Percentiles rank a stretch among this genome's conserved stretches.
phyloP scores from a whole-genome alignment of 495 filamentous ascomycete genomes.

The Pyrenula aspistea region DNA sequence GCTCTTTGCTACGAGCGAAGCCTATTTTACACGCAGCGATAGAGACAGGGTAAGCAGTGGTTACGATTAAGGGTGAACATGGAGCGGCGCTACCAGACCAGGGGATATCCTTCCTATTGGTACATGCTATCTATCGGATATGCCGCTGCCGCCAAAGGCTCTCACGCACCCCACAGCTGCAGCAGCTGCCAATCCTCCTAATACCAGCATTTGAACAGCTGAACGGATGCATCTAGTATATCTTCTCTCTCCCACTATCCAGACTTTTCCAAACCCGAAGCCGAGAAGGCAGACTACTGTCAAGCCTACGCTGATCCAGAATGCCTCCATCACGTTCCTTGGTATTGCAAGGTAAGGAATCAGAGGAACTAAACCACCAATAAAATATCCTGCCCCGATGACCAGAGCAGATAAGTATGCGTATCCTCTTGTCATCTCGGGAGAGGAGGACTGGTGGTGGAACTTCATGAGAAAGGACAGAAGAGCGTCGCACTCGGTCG shows the following conservation, averaged over 20 bases:
- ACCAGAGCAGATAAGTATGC: slow-evolving; percentile 47
- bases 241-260: slow-evolving; percentile 28
- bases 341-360: slow-evolving; percentile 60
- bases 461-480: slow-evolving; percentile 47
- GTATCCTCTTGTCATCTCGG: slow-evolving; percentile 38
- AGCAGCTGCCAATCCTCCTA: slow-evolving; percentile 54
- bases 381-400: slow-evolving; percentile 58
- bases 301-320: slow-evolving; percentile 55
- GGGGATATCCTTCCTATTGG: no score
- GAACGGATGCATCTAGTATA: slow-evolving; percentile 26
- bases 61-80: no score
- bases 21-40: no score
- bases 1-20: no score
- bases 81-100: no score
- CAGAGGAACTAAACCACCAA: slow-evolving; percentile 61
- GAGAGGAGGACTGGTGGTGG: slow-evolving; percentile 37
- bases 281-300: slow-evolving; percentile 56
- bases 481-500: slow-evolving; percentile 29
- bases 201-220: slow-evolving; percentile 51
- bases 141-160: slow-evolving; percentile 22
- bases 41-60: no score
- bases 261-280: slow-evolving; percentile 66
- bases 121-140: no score
- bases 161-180: slow-evolving; percentile 52
- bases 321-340: slow-evolving; percentile 36